Evolutionary conservation across 345 rosid genomes (phyloP).

Genomic region (Durio zibethinus): DNA sequence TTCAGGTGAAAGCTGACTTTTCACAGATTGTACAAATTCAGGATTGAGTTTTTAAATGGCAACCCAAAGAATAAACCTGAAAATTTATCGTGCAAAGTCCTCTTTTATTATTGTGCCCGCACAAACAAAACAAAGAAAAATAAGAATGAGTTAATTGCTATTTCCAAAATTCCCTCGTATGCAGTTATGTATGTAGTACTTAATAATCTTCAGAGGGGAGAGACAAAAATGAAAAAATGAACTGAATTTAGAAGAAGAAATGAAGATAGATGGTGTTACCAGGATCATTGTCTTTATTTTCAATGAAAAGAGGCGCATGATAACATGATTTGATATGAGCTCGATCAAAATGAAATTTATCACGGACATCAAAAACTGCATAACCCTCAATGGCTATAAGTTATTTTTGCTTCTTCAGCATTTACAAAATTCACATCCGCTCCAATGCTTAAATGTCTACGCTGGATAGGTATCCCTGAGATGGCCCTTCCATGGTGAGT

Average conservation of each 20-base stretch:
- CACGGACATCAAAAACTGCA: slow-evolving; percentile 67
- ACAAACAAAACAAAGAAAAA: slow-evolving; percentile 1
- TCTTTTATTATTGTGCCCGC: slow-evolving; percentile 77
- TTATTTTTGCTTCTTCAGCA: slow-evolving; percentile 79
- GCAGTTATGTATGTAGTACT: not conserved
- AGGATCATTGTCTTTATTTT: slow-evolving; percentile 76
- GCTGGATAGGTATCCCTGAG: slow-evolving; percentile 27
- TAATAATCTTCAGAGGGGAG: not conserved
- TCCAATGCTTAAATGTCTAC: slow-evolving; percentile 47
- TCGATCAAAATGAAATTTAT: slow-evolving; percentile 65
- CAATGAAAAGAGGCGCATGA: slow-evolving; percentile 81
- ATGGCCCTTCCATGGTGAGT: slow-evolving; percentile 37
- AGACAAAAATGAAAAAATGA: not conserved
- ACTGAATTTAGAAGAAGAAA: not conserved
- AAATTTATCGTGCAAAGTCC: slow-evolving; percentile 89
- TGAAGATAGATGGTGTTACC: slow-evolving; percentile 34
- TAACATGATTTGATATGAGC: slow-evolving; percentile 80
- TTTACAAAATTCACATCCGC: slow-evolving; percentile 78
- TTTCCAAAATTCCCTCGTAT: not conserved
- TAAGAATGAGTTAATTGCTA: not conserved
- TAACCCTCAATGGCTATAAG: slow-evolving; percentile 63
- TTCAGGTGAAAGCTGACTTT: slow-evolving; percentile 58
- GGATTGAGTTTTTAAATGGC: slow-evolving; percentile 75
- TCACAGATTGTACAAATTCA: slow-evolving; percentile 57
- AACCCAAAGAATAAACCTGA: slow-evolving; percentile 84